Base-by-base conservation (phyloP, 177 flowering plant genomes). In the Tripterygium wilfordii region DNA sequence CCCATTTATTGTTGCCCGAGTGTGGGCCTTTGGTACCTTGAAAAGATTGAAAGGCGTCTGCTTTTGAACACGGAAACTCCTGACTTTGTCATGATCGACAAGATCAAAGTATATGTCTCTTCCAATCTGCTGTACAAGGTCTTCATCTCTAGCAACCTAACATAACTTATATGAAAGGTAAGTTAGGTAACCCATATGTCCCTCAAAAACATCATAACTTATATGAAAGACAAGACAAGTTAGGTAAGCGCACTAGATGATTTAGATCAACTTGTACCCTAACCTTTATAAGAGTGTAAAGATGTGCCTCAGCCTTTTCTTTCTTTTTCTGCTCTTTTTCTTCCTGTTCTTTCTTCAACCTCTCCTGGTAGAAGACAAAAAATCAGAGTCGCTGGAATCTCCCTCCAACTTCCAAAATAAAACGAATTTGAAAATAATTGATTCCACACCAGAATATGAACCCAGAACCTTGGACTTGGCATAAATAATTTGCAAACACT, bases 261-360 rank as follows among this genome's bases (percentile, higher is more conserved):
- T n/a, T n/a, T n/a, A n/a, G n/a, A n/a, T n/a, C n/a, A n/a, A n/a
- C n/a, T n/a, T n/a, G n/a, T n/a, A n/a, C n/a, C n/a, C 15, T 36
- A 45, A 78, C 88, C 84, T 78, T 82, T 62, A 82, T 82, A 48
- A 82, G 61, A 3, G 88, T 82, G 52, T 78, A 82, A 36, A 82
- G 71, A 48, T 82, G 84, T 12, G 84, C 82, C 48, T 82, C 79
- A n/a, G 78, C 80, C 60, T 78, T 82, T 43, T 82, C 79, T 65
- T 72, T 78, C 63, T 69, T 82, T 65, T 82, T 82, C 48, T 74
- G 77, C 48, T 82, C 84, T 65, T 82, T 82, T 21, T 82, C 84
- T 64, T 82, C 88, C 55, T 78, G 88, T 60, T 82, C 84, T 63
- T 70, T 82, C 56, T 74, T 82, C 62, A 82, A 58, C 46, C 88